Evolutionary conservation across 768 basidiomycete species (phyloP), one percentile per base, ranked within the genome.

Genomic region (Serendipita sp.): DNA sequence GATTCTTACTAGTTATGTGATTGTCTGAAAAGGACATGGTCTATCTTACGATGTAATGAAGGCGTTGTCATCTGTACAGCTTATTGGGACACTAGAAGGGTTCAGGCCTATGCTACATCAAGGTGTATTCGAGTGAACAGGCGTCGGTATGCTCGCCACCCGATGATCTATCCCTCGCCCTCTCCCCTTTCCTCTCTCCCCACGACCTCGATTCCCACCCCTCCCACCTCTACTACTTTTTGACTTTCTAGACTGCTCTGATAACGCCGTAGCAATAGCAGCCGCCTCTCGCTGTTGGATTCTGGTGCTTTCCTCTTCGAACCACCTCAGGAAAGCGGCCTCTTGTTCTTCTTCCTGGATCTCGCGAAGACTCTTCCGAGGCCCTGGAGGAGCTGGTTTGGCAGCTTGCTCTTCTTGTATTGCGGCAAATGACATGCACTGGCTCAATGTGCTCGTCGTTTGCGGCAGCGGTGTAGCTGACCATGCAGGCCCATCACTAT

Each of bases 331-430:
- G 70, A 96, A 97, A 64, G 88, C 88, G 2, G 76, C 82, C 72
- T 94, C 90, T 34, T 74, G 75, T 70, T 93, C 90, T 70, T 96
- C 91, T 64, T 84, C 82, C 71, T 95, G 92, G 44, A 96, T 97
- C 65, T 95, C 84, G 16, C 77, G 74, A 63, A 95, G 73, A 28
- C 86, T 86, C 33, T 79, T 79, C 65, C 80, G 82, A 65, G 81
- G 81, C 64, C 78, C 80, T 3, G 69, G 69, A 17, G 42, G 17
- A 3, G 73, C 70, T n/a, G 53, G 24, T 51, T 62, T 65, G 1
- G 69, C 68, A 0, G 68, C 66, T 70, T 93, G 88, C 45, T 84
- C 75, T 70, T 83, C 78, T 70, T 95, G 93, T 60, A 96, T 96
- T n/a, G 85, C 89, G 0, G 81, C 75, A 42, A 95, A 83, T 0